phyloP scores from a whole-genome alignment of 2,329 filamentous ascomycete genomes.

The Penicillium frequentans region DNA sequence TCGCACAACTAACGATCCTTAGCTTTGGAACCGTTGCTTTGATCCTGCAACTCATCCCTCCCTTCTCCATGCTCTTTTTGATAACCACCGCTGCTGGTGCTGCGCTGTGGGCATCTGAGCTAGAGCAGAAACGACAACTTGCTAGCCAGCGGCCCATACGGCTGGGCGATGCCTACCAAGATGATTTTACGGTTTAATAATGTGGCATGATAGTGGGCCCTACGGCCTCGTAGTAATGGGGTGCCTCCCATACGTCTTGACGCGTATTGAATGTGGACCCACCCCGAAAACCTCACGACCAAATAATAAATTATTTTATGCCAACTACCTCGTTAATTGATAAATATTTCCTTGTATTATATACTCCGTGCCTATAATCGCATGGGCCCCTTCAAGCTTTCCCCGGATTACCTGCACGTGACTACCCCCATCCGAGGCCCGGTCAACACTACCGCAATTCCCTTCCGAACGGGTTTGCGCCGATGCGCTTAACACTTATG shows the following conservation, averaged over 20 bases:
- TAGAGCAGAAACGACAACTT: conserved; percentile 61
- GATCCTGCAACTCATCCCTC: conserved; percentile 80
- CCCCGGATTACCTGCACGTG: conserved; percentile 12
- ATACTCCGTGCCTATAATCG: neutral
- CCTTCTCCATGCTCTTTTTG: conserved; percentile 91
- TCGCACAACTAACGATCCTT: neutral
- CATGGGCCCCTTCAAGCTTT: neutral
- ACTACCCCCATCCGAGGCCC: conserved; percentile 7
- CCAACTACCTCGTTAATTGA: neutral
- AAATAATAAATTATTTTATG: neutral
- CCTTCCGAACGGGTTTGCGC: neutral
- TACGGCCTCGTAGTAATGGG: neutral
- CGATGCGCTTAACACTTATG: neutral
- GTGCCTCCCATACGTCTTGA: neutral
- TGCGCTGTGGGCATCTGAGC: conserved; percentile 78
- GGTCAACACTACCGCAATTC: conserved; percentile 1
- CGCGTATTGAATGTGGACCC: neutral
- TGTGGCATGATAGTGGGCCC: neutral
- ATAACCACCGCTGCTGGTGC: conserved; percentile 82
- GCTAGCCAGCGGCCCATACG: conserved; percentile 24
- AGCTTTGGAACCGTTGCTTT: conserved; percentile 83
- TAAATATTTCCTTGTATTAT: neutral
- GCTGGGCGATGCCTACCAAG: conserved; percentile 36
- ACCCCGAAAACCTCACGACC: neutral
- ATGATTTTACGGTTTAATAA: conserved; percentile 26